Base-by-base conservation (phyloP, 2,329 filamentous ascomycete species). In the Emergomyces orientalis region DNA sequence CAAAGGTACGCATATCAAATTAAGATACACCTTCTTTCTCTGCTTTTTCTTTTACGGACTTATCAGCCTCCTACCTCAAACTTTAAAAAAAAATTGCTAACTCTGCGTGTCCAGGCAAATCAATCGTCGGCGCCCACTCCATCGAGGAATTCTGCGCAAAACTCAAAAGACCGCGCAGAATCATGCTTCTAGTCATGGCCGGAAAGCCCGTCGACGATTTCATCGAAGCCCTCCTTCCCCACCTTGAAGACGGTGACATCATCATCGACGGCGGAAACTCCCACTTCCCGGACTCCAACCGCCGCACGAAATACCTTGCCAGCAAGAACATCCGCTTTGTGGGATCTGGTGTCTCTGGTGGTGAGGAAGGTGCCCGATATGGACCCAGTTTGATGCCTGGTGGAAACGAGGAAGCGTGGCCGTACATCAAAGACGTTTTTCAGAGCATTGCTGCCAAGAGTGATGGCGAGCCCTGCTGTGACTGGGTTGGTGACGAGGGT, bases 221-320 rank as follows among this genome's bases (percentile, higher is more conserved):
- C 88, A 97, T 99, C 75, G 91, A 97, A 85, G 87, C 88, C 71
- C 88, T 99, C 69, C 84, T 97, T 66, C 91, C 88, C 69, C 86
- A 89, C 75, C 82, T 93, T 68, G 88, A 91, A 77, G 76, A 85
- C 74, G 92, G 91, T 70, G 94, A 99, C 78, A 97, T 99, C 85
- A 95, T 99, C 84, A 97, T 99, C 74, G 94, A 99, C 76, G 94
- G 94, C 78, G 94, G 91, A 74, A 97, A 99, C 88, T 97, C 93
- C 69, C 94, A 97, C 84, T 99, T 89, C 87, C 94, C 94, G 75
- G 94, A 97, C 82, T 93, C 90, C 82, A 97, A 97, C 87, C 91
- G 94, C 80, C 90, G 94, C 75, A 92, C 91, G 78, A 83, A 89
- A 80, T 96, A 97, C 83, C 87, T 97, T 67, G 79, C 81, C 59